Evolutionary conservation across 352 stramenopile species (phyloP).

Genomic region (Phytophthora ramorum): DNA sequence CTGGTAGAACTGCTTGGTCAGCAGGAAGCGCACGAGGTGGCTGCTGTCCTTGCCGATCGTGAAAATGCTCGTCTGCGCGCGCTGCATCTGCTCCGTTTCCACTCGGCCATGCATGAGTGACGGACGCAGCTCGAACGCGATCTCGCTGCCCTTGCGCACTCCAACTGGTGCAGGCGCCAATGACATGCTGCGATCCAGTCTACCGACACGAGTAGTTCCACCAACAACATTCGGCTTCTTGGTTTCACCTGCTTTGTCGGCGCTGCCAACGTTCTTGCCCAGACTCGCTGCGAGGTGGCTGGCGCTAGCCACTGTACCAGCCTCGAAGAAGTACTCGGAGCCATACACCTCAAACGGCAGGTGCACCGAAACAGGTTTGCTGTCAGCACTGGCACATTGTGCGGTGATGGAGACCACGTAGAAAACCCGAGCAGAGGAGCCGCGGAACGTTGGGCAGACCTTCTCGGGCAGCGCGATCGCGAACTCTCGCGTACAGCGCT

Average conservation of each 20-base stretch:
- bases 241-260: constrained; percentile 4
- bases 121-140: constrained; percentile 69
- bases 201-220: constrained; percentile 33
- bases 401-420: constrained; percentile 69
- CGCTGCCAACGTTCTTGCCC: constrained; percentile 4
- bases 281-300: constrained; percentile 31
- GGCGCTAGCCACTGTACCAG: constrained; percentile 41
- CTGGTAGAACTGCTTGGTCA: constrained; percentile 75
- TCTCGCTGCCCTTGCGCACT: constrained; percentile 64
- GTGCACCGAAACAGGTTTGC: constrained; percentile 52
- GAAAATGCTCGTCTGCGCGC: constrained; percentile 70
- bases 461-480: constrained; percentile 55
- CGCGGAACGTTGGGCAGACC: constrained; percentile 66
- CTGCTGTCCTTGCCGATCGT: constrained; percentile 74
- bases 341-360: constrained; percentile 72
- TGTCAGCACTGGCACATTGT: constrained; percentile 29
- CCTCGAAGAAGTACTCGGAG: constrained; percentile 54
- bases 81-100: constrained; percentile 62
- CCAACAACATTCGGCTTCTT: constrained; percentile 24
- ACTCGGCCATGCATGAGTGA: constrained; percentile 74
- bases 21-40: constrained; percentile 64
- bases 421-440: constrained; percentile 62
- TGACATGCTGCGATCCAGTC: constrained; percentile 43
- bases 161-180: constrained; percentile 45
- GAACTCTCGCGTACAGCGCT: constrained; percentile 59